These are phyloP conservation scores for Globisporangium okanoganense DNA, from an alignment of 352 stramenopile species.

Conservation along the genomic window DNA sequence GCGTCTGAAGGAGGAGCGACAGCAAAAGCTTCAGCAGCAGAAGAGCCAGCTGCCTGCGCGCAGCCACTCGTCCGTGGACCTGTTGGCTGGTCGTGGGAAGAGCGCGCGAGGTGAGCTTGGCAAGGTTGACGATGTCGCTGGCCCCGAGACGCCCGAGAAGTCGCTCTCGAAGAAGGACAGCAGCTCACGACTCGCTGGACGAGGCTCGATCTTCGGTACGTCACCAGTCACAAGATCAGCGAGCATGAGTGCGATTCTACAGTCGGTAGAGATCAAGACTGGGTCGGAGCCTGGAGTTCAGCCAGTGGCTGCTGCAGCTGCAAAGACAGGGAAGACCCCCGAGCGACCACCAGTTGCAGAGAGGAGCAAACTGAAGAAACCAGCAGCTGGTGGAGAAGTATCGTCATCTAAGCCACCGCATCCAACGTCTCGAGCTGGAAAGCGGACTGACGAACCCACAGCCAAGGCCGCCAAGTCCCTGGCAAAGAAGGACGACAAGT, in stretches of 20 bases:
- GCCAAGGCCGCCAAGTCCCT: slow-evolving; percentile 3
- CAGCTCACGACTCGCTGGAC: background rate
- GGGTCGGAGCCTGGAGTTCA: slow-evolving; percentile 4
- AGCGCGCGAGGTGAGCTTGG: background rate
- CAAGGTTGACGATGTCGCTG: slow-evolving; percentile 11
- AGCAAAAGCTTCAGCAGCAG: slow-evolving; percentile 49
- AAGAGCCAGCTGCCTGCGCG: slow-evolving; percentile 33
- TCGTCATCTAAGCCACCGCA: slow-evolving; percentile 11
- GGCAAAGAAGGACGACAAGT: slow-evolving; percentile 15
- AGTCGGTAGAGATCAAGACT: slow-evolving; percentile 14
- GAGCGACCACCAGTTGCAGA: slow-evolving; percentile 4
- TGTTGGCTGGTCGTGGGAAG: slow-evolving; percentile 17
- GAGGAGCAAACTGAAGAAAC: slow-evolving; percentile 18
- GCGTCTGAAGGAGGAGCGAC: slow-evolving; percentile 59
- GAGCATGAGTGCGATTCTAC: slow-evolving; percentile 26
- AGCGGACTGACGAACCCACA: slow-evolving; percentile 9
- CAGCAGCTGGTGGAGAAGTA: background rate
- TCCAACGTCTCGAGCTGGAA: slow-evolving; percentile 6
- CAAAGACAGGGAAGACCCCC: slow-evolving; percentile 11
- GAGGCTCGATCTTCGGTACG: background rate
- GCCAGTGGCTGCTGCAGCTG: background rate
- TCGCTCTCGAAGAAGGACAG: slow-evolving; percentile 17
- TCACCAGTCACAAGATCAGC: slow-evolving; percentile 25
- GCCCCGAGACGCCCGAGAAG: slow-evolving; percentile 26
- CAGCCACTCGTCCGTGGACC: slow-evolving; percentile 24